Evolutionary conservation across 768 basidiomycete genomes (phyloP), one percentile per base, ranked within the genome.

Genomic region (Chlorophyllum brunneum): DNA sequence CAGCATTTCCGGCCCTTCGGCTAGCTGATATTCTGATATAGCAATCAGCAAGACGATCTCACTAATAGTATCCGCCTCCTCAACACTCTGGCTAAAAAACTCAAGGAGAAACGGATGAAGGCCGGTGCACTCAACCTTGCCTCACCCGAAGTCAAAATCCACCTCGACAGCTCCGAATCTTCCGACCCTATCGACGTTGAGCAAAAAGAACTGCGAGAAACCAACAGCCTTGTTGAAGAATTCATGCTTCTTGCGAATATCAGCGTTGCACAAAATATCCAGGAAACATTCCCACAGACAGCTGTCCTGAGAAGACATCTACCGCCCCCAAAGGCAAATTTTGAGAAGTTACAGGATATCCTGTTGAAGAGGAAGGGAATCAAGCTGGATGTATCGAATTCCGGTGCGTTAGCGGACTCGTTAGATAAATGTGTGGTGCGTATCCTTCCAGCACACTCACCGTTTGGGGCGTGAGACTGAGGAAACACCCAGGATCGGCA

Each of bases 191-290:
- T 98, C 56, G 95, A 98, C 56, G 95, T 99, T 8, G 93, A 98
- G 69, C 93, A 95, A 65, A 98, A 98, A 66, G 87, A 92, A 61
- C 65, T 89, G 63, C 73, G 80, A 24, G 95, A 98, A 70, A 99
- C 97, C 7, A 98, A 98, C 64, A 93, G 90, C 57, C 72, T 98
- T 5, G 97, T 98, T 1, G 97, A 99, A 67, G 97, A 98, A 67
- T 98, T 99, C 70, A 99, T 99, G 97, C 73, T 99, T 57, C 83
- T 99, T 54, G 95, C 97, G 5, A 99, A 98, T 61, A 88, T 95
- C 59, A 91, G 87, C 58, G 97, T 98, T 1, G 95, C 97, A 5
- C 69, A 73, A 58, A 90, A 88, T 69, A 98, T 97, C 13, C 88
- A 95, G 62, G 91, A 95, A 61, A 85, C 87, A 0, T 99, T 95